These are phyloP conservation scores for Coniochaeta prunicola DNA, from an alignment of 2,329 filamentous ascomycete species.

Conservation along the genomic window DNA sequence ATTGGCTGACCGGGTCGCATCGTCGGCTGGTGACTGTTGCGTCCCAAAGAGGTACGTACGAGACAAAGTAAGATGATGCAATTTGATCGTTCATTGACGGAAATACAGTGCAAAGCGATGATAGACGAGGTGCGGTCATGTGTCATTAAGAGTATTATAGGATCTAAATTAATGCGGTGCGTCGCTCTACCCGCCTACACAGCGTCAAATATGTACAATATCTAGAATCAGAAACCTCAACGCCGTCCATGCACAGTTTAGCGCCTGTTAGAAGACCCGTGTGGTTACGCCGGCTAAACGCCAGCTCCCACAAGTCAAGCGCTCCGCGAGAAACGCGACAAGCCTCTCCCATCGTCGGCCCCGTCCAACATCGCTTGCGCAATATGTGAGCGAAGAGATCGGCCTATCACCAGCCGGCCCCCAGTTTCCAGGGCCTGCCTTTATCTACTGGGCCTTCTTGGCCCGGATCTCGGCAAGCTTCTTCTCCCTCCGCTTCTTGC, in stretches of 20 bases:
- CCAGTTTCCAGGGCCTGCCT: conserved; percentile 4
- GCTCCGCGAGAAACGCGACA: background rate
- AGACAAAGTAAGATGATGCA: background rate
- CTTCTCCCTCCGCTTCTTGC: conserved; percentile 73
- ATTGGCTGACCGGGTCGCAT: conserved; percentile 38
- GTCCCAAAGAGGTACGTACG: conserved; percentile 29
- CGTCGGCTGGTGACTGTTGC: conserved; percentile 46
- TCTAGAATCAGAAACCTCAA: background rate
- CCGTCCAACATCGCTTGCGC: background rate
- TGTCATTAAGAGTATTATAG: conserved; percentile 4
- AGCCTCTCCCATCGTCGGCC: background rate
- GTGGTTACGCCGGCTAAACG: background rate
- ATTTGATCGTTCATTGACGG: background rate
- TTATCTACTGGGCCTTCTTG: conserved; percentile 66
- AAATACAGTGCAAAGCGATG: background rate
- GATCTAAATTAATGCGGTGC: conserved; percentile 4
- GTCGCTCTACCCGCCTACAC: background rate
- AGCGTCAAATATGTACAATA: conserved; percentile 4
- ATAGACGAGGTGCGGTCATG: background rate
- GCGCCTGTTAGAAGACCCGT: background rate
- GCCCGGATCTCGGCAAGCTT: conserved; percentile 59
- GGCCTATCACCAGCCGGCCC: background rate
- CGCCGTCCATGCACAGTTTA: background rate
- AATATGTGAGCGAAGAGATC: background rate
- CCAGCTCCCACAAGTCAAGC: background rate